Evolutionary conservation across 1,284 basidiomycete species (phyloP).

Genomic region (Ustilago bromivora): DNA sequence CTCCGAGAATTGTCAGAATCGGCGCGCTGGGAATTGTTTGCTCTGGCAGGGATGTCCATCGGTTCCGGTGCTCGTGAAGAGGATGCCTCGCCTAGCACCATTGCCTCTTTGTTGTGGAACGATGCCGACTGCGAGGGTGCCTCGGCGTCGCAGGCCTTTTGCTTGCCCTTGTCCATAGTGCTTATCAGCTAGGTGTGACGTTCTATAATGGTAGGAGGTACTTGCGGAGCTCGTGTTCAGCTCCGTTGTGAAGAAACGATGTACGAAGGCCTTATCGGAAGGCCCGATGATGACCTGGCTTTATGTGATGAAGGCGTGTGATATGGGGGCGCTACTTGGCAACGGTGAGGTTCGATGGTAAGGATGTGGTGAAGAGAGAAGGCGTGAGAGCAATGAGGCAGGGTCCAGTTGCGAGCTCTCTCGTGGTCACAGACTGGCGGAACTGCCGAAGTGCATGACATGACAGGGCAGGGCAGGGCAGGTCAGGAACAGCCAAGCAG

Average conservation of each 20-base stretch:
- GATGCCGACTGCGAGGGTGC: background rate
- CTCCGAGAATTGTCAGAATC: background rate
- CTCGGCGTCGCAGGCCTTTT: slow-evolving; percentile 17
- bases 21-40: background rate
- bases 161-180: slow-evolving; percentile 35
- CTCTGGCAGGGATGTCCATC: slow-evolving; percentile 17
- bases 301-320: background rate
- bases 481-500: background rate
- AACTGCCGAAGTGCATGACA: background rate
- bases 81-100: background rate
- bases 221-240: background rate
- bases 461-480: background rate
- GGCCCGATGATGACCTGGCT: background rate
- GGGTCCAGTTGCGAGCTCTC: background rate
- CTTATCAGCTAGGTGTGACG: background rate
- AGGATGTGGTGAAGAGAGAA: background rate
- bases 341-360: background rate
- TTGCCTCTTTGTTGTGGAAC: background rate
- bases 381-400: background rate
- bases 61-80: slow-evolving; percentile 13
- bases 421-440: background rate
- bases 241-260: background rate
- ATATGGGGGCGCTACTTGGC: background rate
- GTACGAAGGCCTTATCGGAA: background rate
- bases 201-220: too few species aligned